Evolutionary conservation across 768 basidiomycete species (phyloP), one percentile per base, ranked within the genome.

Genomic region (Agaricus subrufescens): DNA sequence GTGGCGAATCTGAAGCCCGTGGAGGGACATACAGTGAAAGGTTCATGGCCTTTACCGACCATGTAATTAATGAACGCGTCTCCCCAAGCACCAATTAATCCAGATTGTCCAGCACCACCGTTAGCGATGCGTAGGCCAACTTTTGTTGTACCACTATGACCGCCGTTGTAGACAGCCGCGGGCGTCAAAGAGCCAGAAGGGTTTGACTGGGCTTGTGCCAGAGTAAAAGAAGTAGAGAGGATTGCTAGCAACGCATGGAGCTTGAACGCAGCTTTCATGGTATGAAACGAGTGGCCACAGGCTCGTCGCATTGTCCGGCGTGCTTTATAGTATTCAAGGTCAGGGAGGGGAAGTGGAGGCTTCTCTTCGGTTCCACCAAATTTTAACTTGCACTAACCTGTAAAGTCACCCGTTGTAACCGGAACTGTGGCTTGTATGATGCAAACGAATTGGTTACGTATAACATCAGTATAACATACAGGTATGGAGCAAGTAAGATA

Each of bases 41-140:
- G 68, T 39, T 64, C 58, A 50, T 47, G 59, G 49, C 71, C 66
- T 31, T 66, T 61, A 34, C 61, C 45, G 49, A 76, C 70, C 57
- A 61, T 65, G 52, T 71, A 64, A 42, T 73, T 65, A 50, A 81
- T 77, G 58, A 80, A 82, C 19, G 71, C 71, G 46, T 79, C 56
- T 3, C 79, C 80, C 74, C 76, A 77, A 3, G 71, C 75, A 7
- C 71, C 66, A 50, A 82, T 71, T 42, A 82, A 67, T 1, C 79
- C 80, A 27, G 75, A 75, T 60, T 82, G 80, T 0, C 81, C 81
- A 49, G 71, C 78, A 23, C 77, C 78, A 10, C 80, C 80, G 57
- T 77, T 80, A 4, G 72, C 74, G 31, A 81, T 76, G 31, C 79
- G 75, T 50, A 82, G 59, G 19, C 68, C 65, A n/a, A 79, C 66